A percentile compares a stretch with the other conserved stretches of the same genome.
Evolutionary conservation across 2,329 filamentous ascomycete species (phyloP).

Genomic region (Fusarium pilosicola): DNA sequence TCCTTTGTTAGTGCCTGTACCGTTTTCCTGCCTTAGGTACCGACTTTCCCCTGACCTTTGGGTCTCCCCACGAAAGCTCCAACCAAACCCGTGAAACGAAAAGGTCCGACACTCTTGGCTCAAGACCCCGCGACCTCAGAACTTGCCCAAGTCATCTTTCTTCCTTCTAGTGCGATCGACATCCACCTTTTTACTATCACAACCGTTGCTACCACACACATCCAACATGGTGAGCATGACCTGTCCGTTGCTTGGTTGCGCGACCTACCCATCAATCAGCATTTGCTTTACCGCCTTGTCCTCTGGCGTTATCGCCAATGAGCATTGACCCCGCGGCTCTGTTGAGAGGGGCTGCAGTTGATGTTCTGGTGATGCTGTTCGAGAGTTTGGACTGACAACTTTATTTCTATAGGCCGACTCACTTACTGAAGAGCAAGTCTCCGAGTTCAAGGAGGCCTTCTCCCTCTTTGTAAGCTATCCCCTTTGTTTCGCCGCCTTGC

Average conservation of each 20-base stretch:
- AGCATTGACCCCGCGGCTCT: slow-evolving; percentile 41
- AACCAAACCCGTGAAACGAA: slow-evolving; percentile 42
- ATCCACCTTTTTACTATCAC: slow-evolving; percentile 35
- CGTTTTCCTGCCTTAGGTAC: slow-evolving; percentile 39
- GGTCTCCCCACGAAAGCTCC: slow-evolving; percentile 44
- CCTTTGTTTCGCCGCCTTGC: neutral
- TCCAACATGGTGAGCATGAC: slow-evolving; percentile 45
- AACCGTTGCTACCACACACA: slow-evolving; percentile 33
- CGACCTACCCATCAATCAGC: neutral
- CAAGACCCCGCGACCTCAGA: slow-evolving; percentile 45
- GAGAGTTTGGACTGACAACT: slow-evolving; percentile 39
- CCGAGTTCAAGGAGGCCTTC: slow-evolving; percentile 99
- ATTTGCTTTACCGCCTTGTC: slow-evolving; percentile 8
- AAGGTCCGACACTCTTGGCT: slow-evolving; percentile 45
- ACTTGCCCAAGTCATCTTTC: slow-evolving; percentile 46
- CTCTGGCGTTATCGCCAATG: slow-evolving; percentile 25
- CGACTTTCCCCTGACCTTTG: slow-evolving; percentile 34
- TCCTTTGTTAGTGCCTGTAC: neutral
- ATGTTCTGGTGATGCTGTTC: slow-evolving; percentile 32
- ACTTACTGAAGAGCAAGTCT: slow-evolving; percentile 99
- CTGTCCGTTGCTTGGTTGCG: slow-evolving; percentile 1
- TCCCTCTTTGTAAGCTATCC: slow-evolving; percentile 90
- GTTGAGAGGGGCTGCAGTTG: slow-evolving; percentile 43
- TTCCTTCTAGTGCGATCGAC: slow-evolving; percentile 41
- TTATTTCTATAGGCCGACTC: slow-evolving; percentile 80